Evolutionary conservation across 495 filamentous ascomycete genomes (phyloP).

Genomic region (Aspergillus asperescens): DNA sequence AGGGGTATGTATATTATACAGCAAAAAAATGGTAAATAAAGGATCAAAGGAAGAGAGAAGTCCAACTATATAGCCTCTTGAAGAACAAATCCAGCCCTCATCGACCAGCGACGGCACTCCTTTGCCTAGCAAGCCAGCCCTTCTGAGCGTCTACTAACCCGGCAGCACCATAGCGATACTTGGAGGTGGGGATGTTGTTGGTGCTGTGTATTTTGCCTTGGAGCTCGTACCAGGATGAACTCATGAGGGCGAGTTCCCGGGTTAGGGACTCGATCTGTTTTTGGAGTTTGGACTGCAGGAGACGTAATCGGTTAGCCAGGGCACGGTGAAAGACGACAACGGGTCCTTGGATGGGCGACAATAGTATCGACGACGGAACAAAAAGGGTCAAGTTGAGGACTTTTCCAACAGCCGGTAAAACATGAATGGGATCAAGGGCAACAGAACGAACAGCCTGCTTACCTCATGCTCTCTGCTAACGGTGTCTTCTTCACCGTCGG

Average conservation of each 20-base stretch:
- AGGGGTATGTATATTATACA: neutral
- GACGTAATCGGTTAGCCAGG: conserved; percentile 16
- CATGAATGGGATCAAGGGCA: neutral
- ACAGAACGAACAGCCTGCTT: conserved; percentile 16
- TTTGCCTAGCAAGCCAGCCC: conserved; percentile 89
- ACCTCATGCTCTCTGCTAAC: conserved; percentile 49
- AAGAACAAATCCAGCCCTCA: no score
- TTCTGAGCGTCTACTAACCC: conserved; percentile 68
- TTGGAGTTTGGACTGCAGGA: conserved; percentile 53
- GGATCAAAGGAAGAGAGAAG: neutral
- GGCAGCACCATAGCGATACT: conserved; percentile 44
- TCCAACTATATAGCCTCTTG: neutral
- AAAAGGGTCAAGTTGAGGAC: neutral
- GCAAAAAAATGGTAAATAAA: neutral
- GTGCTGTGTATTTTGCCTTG: conserved; percentile 79
- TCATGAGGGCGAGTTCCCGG: conserved; percentile 78
- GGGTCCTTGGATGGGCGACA: neutral
- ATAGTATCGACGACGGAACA: no score
- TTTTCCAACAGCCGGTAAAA: no score
- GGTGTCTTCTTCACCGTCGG: conserved; percentile 27
- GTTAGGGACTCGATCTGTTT: conserved; percentile 61
- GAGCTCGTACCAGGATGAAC: conserved; percentile 89
- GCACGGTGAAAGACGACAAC: conserved; percentile 1
- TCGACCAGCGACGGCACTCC: conserved; percentile 58
- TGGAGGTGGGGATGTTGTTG: conserved; percentile 66